Base-by-base conservation (phyloP, 208 protist genomes). In the Trypanosoma rangeli region DNA sequence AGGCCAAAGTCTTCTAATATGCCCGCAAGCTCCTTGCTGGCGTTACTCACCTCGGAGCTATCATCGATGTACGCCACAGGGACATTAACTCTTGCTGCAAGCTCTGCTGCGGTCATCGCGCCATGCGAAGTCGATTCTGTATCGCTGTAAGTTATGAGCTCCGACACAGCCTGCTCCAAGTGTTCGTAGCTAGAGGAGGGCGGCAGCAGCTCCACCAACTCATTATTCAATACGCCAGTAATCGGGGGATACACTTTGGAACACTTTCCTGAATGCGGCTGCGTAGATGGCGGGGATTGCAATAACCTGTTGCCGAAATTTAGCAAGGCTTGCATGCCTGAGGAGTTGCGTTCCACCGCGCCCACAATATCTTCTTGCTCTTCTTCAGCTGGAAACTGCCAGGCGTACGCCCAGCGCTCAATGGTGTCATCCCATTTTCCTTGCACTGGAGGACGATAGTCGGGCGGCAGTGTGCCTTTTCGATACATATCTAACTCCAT, bases 401-500 rank as follows among this genome's bases (percentile, higher is more conserved):
- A 97, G 18, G 92, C 92, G 61, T 97, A 94, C 13, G 92, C 84
- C 89, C 92, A 97, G 3, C 92, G 87, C 73, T 97, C 89, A 56
- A 94, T 94, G 20, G 89, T 95, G 73, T 97, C 92, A 69, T 97
- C 92, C 89, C 92, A 97, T 71, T 90, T 91, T 5, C 87, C 89
- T 28, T 94, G 87, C 42, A 81, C 86, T 15, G 89, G 89, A 0
- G 92, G 92, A 4, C 84, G 75, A 73, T 97, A 97, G 55, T 97
- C 92, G 0, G 89, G 80, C 0, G 88, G 89, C 5, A 97, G 85
- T 5, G 79, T 82, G 0, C 86, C 87, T 29, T 80, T 80, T 10
- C 85, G 78, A 75, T 90, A 89, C 87, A 94, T 90, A 31, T 85
- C 83, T 5, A 94, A 68, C 72, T 97, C 92, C 81, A 85, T 87